Evolutionary conservation across 2,329 filamentous ascomycete genomes (phyloP), one percentile per base, ranked within the genome.

Genomic region (Talaromyces sp.): DNA sequence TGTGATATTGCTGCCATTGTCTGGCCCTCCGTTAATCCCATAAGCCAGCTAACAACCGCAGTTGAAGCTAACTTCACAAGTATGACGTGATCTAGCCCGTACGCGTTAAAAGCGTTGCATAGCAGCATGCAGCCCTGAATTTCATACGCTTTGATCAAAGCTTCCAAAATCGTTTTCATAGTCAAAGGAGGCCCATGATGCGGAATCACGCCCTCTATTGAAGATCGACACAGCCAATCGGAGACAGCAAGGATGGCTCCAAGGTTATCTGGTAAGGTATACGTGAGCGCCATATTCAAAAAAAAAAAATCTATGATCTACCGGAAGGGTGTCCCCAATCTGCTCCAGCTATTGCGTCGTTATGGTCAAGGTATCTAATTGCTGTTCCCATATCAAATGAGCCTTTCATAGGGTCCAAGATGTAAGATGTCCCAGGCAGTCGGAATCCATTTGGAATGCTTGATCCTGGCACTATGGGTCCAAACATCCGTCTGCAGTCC

Each of bases 21-120:
- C 68, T 80, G 73, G 11, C 70, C 69, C 37, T 76, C 68, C 0
- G 69, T 68, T 3, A 80, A 67, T 1, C 74, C 77, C 50, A 82
- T 68, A 19, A 82, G 64, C 73, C 74, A 77, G 13, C 73, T 72
- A 4, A 78, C 72, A 11, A 79, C 73, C 3, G 79, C 77, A 1
- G 77, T 74, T 0, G 78, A 77, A 13, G 78, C 78, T 10, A 82
- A 63, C 63, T 80, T 80, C 43, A 81, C 78, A 6, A 81, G 73
- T 7, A 82, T 74, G 0, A 73, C 72, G 66, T 81, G 79, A 66
- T 82, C 80, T 1, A 81, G 68, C 0, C 80, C 80, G n/a, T 71
- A 64, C 1, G 63, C 59, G 65, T 81, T 80, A 68, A 80, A 81
- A 5, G 77, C 67, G 43, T 80, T 80, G 1, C 62, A 33, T 25